These are phyloP conservation scores for Epithele typhae DNA, from an alignment of 768 basidiomycete genomes.

Conservation along the genomic window DNA sequence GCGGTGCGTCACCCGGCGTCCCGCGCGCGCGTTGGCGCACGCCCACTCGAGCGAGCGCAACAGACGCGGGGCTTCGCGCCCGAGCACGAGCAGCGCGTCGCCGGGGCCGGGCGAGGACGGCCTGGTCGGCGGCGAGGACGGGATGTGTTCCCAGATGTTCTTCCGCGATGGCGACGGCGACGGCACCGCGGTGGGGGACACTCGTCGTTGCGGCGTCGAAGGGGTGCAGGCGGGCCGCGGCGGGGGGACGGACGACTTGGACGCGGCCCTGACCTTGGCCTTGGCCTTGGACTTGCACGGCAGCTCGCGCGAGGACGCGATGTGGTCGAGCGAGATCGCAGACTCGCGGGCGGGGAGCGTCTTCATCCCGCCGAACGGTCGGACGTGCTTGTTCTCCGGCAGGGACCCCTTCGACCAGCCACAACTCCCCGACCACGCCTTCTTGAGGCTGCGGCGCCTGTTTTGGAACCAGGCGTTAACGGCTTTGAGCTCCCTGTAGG, in stretches of 20 bases:
- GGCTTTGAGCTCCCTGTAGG: conserved; percentile 39
- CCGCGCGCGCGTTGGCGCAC: conserved; percentile 47
- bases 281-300: conserved; percentile 10
- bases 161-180: conserved; percentile 9
- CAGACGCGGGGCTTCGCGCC: conserved; percentile 37
- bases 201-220: too few species aligned
- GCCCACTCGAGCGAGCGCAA: conserved; percentile 70
- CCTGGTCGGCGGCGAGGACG: conserved; percentile 55
- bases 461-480: conserved; percentile 82
- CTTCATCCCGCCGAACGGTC: conserved; percentile 17
- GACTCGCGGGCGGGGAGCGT: conserved; percentile 27
- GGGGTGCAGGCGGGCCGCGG: neutral
- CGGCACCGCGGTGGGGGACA: neutral
- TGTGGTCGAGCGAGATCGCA: conserved; percentile 46
- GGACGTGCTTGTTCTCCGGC: conserved; percentile 18
- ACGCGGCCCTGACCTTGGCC: conserved; percentile 10
- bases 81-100: conserved; percentile 40
- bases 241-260: conserved; percentile 12
- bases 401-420: conserved; percentile 16
- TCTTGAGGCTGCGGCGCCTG: conserved; percentile 57
- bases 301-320: conserved; percentile 52
- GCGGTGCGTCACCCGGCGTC: conserved; percentile 4
- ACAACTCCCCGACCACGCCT: conserved; percentile 18
- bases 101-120: conserved; percentile 45
- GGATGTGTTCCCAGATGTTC: conserved; percentile 40